These are phyloP conservation scores for Dictyostelium purpureum DNA, from an alignment of 78 protist genomes.

Conservation along the genomic window DNA sequence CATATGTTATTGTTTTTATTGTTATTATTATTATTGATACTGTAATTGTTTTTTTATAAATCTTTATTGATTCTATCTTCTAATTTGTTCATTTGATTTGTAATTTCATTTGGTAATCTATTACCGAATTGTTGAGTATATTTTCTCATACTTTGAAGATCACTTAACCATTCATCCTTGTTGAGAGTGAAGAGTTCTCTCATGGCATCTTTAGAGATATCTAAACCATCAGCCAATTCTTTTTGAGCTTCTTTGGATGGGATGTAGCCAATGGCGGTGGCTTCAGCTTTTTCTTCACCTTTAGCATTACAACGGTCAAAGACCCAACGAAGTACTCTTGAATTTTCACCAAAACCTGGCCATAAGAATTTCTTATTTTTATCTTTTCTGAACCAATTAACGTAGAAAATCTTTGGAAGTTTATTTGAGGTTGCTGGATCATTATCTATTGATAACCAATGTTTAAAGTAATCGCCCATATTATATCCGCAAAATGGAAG, in stretches of 20 bases:
- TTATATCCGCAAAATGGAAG: constrained; percentile 95
- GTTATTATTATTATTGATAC: neutral
- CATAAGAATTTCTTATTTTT: constrained; percentile 88
- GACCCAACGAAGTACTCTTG: constrained; percentile 93
- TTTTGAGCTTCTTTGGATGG: constrained; percentile 64
- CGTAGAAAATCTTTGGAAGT: constrained; percentile 91
- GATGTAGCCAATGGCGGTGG: constrained; percentile 82
- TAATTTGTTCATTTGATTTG: constrained; percentile 40
- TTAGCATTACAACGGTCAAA: constrained; percentile 78
- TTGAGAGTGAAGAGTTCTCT: constrained; percentile 60
- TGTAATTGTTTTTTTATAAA: neutral
- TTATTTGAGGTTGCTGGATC: neutral
- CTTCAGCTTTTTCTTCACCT: constrained; percentile 41
- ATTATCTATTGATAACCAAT: constrained; percentile 90
- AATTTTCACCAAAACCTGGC: constrained; percentile 96
- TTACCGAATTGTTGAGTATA: constrained; percentile 52
- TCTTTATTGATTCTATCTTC: constrained; percentile 60
- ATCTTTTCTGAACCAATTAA: constrained; percentile 94
- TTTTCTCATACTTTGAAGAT: constrained; percentile 49
- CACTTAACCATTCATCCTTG: constrained; percentile 71
- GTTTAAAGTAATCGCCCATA: constrained; percentile 94
- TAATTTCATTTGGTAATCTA: constrained; percentile 68
- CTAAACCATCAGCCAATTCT: constrained; percentile 75
- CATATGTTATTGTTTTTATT: neutral
- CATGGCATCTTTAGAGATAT: constrained; percentile 27